Base-by-base conservation (phyloP, 179 eudicot genomes). In the Nepenthes alata region DNA sequence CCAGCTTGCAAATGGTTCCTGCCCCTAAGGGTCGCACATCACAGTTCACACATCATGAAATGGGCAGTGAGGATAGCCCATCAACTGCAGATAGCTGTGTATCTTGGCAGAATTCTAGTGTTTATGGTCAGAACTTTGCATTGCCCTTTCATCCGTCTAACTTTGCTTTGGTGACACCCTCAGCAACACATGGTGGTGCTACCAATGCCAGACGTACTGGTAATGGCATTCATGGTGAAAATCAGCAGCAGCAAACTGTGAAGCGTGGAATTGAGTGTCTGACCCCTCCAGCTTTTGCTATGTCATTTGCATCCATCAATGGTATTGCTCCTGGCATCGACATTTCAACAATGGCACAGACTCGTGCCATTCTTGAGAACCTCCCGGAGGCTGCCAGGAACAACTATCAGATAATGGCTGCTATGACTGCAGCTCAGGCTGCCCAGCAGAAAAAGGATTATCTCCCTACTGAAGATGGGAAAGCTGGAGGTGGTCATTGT, bases 41-140 rank as follows among this genome's bases (percentile, higher is more conserved):
- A 48, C 86, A 83, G 66, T 54, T 65, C 2, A 82, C 67, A 35
- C 76, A 78, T 58, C 72, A 67, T 55, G 95, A 89, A 39, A 59
- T 68, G 47, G 83, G 89, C 13, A 74, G 84, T 37, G 96, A 85
- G 74, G 93, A 87, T 71, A 85, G 90, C 64, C 93, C 94, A 0
- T 81, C 96, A 2, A 75, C 86, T 34, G 84, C 96, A 14, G 95
- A 89, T 69, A 84, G 88, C 65, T 79, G 88, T 60, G 80, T 59
- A 16, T 67, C 84, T 53, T 82, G 89, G 16, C 80, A 83, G 50
- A 69, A 78, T 55, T 57, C 81, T 79, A 74, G 69, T 75, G 76
- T 82, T 13, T 94, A 93, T 65, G 80, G 87, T 52, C 95, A 75
- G 69, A 90, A 85, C 61, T 87, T 78, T 60, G 65, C 85, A 10